Conservation (phyloP, 1,139 yeast species). For the Blastobotrys petasosporus region DNA sequence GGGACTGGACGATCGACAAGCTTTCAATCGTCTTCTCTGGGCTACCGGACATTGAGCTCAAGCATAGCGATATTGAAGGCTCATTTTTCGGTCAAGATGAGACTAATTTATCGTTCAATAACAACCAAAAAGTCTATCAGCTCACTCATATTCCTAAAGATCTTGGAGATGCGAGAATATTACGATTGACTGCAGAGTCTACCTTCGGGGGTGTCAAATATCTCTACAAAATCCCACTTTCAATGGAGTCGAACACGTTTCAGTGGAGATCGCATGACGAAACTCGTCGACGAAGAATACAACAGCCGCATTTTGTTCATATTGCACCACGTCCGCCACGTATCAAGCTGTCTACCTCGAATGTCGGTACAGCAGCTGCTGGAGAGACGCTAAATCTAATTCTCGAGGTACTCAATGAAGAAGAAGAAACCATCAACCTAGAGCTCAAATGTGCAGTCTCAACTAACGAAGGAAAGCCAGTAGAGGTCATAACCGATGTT, state of each 20-base stretch:
- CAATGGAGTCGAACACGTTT: not conserved
- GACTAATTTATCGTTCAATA: slow-evolving; percentile 23
- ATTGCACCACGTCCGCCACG: slow-evolving; percentile 30
- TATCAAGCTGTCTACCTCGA: slow-evolving; percentile 18
- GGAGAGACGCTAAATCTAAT: slow-evolving; percentile 26
- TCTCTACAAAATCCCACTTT: slow-evolving; percentile 8
- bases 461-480: slow-evolving; percentile 16
- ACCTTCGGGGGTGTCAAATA: slow-evolving; percentile 1
- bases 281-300: not conserved
- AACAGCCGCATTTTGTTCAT: slow-evolving; percentile 4
- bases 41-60: slow-evolving; percentile 15
- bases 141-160: slow-evolving; percentile 22
- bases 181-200: slow-evolving; percentile 4
- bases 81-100: slow-evolving; percentile 11
- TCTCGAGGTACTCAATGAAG: slow-evolving; percentile 26
- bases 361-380: slow-evolving; percentile 22
- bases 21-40: slow-evolving; percentile 11
- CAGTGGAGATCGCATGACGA: not conserved
- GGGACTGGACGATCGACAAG: slow-evolving; percentile 12
- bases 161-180: slow-evolving; percentile 18
- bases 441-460: slow-evolving; percentile 19
- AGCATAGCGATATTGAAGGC: slow-evolving; percentile 14
- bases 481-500: slow-evolving; percentile 7
- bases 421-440: slow-evolving; percentile 25
- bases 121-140: slow-evolving; percentile 24